Evolutionary conservation across 192 early-diverging fungal species (phyloP), one percentile per base, ranked within the genome.

Genomic region (Backusella psychrophila): DNA sequence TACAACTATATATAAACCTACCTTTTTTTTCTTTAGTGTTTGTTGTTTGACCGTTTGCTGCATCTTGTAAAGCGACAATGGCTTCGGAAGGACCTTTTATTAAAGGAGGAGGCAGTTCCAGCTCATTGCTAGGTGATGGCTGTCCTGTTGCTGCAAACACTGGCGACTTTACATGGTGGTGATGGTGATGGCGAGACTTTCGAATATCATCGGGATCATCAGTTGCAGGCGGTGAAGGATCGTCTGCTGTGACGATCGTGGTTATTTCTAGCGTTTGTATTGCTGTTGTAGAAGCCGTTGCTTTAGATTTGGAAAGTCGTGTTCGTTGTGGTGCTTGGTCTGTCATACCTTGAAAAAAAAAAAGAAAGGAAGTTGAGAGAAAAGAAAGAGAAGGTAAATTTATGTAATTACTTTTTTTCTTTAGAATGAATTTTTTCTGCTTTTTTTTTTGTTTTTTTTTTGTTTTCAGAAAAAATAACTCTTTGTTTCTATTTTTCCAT

Each of bases 251-350:
- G 1, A 78, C 78, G 7, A 83, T 71, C 31, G 79, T 82, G 26
- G 79, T 81, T 38, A 83, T 73, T 21, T 83, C 79, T n/a, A 83
- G 31, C 7, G 79, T 74, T 65, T 81, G 76, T n/a, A 82, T 75
- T 38, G 82, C 77, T 17, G 80, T 73, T 9, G 74, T 77, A 29
- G 75, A 71, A 21, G 72, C 67, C 8, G 80, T 75, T 41, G 80
- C 76, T 56, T 81, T 81, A 14, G 80, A 81, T 46, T 74, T 77
- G n/a, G 78, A 69, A 34, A 79, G 33, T 12, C 78, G 78, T 31
- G 78, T 38, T 15, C 35, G 66, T 46, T 78, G 71, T 29, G 63
- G 74, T 34, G 63, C 29, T 75, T 63, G 65, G 31, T 66, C 70
- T 26, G 70, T 33, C 70, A 71, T 71, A 46, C 26, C 23, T 29